These are phyloP conservation scores for Microsporum audouinii DNA, from an alignment of 2,329 filamentous ascomycete genomes.

Conservation along the genomic window DNA sequence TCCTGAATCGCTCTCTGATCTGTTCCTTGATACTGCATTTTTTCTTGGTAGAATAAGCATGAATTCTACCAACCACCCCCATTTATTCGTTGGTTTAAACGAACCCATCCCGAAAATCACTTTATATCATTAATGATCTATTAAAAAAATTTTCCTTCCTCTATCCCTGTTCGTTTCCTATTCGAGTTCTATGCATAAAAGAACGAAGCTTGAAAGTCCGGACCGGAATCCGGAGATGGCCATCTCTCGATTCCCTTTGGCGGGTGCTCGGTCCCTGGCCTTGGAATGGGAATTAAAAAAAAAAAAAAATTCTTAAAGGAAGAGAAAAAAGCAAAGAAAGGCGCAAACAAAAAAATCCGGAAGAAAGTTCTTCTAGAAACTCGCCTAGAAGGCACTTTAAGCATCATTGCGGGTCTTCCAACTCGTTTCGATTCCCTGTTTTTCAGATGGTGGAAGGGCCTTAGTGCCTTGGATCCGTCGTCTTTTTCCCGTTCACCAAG, in stretches of 20 bases:
- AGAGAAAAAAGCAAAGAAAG: background rate
- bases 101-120: background rate
- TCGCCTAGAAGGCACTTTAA: slow-evolving; percentile 3
- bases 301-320: background rate
- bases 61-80: background rate
- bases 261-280: background rate
- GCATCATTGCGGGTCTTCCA: background rate
- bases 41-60: background rate
- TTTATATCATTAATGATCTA: slow-evolving; percentile 3
- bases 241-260: background rate
- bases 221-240: background rate
- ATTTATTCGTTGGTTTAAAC: background rate
- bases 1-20: background rate
- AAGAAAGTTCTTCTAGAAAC: slow-evolving; percentile 2
- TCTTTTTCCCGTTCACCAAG: background rate
- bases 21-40: background rate
- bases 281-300: background rate
- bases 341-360: background rate
- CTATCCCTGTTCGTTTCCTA: background rate
- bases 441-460: background rate
- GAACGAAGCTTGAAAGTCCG: background rate
- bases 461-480: background rate
- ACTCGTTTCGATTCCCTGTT: background rate
- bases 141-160: background rate
- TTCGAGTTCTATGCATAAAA: background rate